Conservation (phyloP, 768 basidiomycete species). For the Clitopilus hobsonii region DNA sequence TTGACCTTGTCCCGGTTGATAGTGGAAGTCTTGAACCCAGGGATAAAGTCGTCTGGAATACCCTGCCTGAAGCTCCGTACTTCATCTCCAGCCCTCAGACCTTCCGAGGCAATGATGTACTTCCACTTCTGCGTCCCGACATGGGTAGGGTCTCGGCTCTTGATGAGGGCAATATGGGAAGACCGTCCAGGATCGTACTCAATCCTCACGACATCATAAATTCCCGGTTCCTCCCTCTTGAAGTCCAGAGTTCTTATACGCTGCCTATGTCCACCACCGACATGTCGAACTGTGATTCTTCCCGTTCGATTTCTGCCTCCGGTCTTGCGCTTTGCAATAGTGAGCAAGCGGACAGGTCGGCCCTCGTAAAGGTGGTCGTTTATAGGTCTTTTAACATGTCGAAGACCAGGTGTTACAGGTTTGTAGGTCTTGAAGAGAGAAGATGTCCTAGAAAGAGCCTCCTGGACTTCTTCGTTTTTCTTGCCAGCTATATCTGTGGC, state of each 20-base stretch:
- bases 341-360: constrained; percentile 78
- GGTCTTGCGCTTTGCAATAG: constrained; percentile 72
- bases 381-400: constrained; percentile 81
- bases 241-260: constrained; percentile 89
- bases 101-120: constrained; percentile 92
- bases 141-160: constrained; percentile 49
- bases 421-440: constrained; percentile 84
- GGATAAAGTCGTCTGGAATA: constrained; percentile 71
- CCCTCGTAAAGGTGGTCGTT: constrained; percentile 83
- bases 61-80: constrained; percentile 85
- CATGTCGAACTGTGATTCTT: constrained; percentile 79
- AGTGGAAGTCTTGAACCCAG: constrained; percentile 33
- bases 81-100: constrained; percentile 80
- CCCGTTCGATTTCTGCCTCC: constrained; percentile 87
- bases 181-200: constrained; percentile 96
- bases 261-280: constrained; percentile 88
- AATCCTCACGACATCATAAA: constrained; percentile 87
- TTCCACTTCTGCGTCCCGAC: constrained; percentile 64
- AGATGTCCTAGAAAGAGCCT: constrained; percentile 46
- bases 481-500: constrained; percentile 33
- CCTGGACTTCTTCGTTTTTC: constrained; percentile 28
- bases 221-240: constrained; percentile 66
- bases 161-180: constrained; percentile 90
- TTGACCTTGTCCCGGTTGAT: neutral
- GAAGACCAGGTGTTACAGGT: constrained; percentile 80